Evolutionary conservation across 208 protist genomes (phyloP).

Genomic region (Porcisia deanei): DNA sequence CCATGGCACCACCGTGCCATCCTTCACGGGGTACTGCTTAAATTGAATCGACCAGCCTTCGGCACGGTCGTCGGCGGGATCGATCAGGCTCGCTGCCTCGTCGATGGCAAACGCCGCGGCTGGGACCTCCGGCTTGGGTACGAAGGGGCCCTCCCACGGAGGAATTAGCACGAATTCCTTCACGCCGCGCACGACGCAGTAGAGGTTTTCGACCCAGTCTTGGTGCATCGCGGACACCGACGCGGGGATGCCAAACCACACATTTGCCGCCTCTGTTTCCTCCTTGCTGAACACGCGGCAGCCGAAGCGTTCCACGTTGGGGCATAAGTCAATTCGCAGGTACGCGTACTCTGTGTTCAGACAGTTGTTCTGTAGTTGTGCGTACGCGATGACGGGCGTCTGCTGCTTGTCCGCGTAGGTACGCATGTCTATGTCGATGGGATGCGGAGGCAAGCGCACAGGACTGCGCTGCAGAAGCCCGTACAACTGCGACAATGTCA

Average conservation of each 20-base stretch:
- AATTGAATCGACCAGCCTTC: conserved; percentile 41
- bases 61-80: conserved; percentile 17
- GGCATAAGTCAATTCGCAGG: conserved; percentile 65
- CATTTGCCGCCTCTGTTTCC: conserved; percentile 81
- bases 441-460: conserved; percentile 12
- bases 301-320: conserved; percentile 65
- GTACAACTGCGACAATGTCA: conserved; percentile 81
- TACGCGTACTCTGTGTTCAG: conserved; percentile 79
- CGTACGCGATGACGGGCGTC: conserved; percentile 68
- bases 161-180: conserved; percentile 92
- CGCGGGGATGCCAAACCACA: conserved; percentile 87
- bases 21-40: conserved; percentile 45
- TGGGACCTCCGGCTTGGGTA: conserved; percentile 83
- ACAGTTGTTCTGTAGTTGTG: conserved; percentile 92
- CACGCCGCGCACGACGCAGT: conserved; percentile 85
- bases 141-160: conserved; percentile 84
- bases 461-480: conserved; percentile 59
- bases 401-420: conserved; percentile 18
- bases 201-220: conserved; percentile 94
- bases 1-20: conserved; percentile 79
- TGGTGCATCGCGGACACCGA: conserved; percentile 90
- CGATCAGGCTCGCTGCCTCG: conserved; percentile 19
- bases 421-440: conserved; percentile 71
- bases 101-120: conserved; percentile 59
- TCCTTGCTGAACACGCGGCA: conserved; percentile 62